Evolutionary conservation across 306 rosid species (phyloP).

Genomic region (Pueraria montana): DNA sequence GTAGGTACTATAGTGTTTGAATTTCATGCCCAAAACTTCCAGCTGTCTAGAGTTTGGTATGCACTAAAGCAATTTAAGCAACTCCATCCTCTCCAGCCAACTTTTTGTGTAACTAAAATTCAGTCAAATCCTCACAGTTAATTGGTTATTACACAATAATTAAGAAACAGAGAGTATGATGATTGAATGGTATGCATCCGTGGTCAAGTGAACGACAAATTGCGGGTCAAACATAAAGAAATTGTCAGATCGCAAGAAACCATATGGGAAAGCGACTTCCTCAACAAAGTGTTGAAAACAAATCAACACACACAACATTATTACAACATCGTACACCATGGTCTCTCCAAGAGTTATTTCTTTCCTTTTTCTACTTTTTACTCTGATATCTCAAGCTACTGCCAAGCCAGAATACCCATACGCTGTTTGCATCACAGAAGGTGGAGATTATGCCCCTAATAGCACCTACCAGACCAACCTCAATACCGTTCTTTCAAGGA

Average conservation of each 20-base stretch:
- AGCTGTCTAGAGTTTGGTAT: not conserved
- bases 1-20: not conserved
- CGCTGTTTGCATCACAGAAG: not conserved
- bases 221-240: not conserved
- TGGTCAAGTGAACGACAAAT: not conserved
- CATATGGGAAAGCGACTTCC: too few species aligned
- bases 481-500: slow-evolving; percentile 50
- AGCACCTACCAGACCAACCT: slow-evolving; percentile 59
- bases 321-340: not conserved
- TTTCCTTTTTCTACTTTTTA: not conserved
- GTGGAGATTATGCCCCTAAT: slow-evolving; percentile 15
- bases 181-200: not conserved
- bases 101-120: not conserved
- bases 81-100: not conserved
- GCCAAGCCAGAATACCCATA: slow-evolving; percentile 1
- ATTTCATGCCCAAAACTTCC: not conserved
- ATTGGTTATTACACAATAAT: not conserved
- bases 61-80: not conserved
- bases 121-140: not conserved
- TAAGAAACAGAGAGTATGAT: not conserved
- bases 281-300: not conserved
- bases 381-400: slow-evolving; percentile 15
- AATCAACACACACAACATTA: not conserved
- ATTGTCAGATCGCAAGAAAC: not conserved
- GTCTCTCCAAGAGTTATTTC: not conserved